A percentile compares a stretch with the other conserved stretches of the same genome.
Evolutionary conservation across 371 early-diverging fungal species (phyloP).

Genomic region (Mortierella sp.): DNA sequence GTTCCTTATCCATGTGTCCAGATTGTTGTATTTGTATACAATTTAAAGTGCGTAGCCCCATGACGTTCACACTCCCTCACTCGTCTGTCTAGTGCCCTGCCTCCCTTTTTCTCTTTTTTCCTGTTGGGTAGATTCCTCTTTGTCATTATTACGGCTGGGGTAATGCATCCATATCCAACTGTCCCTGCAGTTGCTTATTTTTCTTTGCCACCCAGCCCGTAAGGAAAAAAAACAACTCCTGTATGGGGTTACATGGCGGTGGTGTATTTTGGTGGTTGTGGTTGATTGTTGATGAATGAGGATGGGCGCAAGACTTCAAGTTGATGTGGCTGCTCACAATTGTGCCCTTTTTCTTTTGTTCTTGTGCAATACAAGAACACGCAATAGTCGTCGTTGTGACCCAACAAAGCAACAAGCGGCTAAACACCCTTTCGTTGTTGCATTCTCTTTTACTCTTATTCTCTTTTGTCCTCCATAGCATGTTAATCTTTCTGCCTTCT

Average conservation of each 20-base stretch:
- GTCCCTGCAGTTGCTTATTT: background rate
- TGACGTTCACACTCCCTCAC: background rate
- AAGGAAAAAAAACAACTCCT: too few species aligned
- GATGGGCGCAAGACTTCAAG: background rate
- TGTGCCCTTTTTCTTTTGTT: background rate
- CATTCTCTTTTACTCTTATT: background rate
- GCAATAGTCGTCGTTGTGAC: background rate
- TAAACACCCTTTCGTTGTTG: background rate
- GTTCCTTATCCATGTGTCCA: slow-evolving; percentile 8
- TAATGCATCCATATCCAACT: background rate
- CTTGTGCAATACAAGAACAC: background rate
- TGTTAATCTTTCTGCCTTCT: background rate
- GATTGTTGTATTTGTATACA: background rate
- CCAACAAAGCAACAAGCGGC: background rate
- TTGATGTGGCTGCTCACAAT: background rate
- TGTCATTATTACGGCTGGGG: background rate
- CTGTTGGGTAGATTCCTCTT: slow-evolving; percentile 5
- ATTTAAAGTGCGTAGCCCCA: slow-evolving; percentile 13
- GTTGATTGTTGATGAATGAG: background rate
- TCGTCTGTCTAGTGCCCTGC: too few species aligned
- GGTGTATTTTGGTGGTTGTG: background rate
- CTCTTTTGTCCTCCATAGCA: background rate
- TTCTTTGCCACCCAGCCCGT: too few species aligned
- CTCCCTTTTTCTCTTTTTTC: background rate
- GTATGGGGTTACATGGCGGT: background rate